Evolutionary conservation across 2,329 filamentous ascomycete genomes (phyloP).

Genomic region (Diplodia sapinea): DNA sequence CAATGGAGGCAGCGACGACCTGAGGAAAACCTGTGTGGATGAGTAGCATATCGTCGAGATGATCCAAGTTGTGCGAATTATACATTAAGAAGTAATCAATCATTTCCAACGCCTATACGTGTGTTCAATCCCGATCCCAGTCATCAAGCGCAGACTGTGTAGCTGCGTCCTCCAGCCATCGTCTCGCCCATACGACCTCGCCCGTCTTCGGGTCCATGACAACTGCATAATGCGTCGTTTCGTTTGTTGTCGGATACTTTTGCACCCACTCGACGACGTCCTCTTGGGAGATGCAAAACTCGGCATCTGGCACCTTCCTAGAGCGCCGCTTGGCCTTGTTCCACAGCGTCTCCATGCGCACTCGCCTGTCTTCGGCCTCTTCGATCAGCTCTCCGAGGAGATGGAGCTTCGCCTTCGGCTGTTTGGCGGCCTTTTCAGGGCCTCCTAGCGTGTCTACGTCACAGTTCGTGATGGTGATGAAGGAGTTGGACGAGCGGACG

Average conservation of each 20-base stretch:
- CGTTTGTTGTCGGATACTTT: constrained; percentile 61
- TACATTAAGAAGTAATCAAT: background rate
- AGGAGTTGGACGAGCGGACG: constrained; percentile 54
- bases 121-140: background rate
- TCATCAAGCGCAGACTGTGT: background rate
- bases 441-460: constrained; percentile 46
- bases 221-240: constrained; percentile 63
- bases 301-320: constrained; percentile 33
- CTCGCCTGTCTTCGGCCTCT: constrained; percentile 45
- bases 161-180: constrained; percentile 32
- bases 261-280: constrained; percentile 57
- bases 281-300: constrained; percentile 39
- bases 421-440: constrained; percentile 31
- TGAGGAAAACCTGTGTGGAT: too few relatives aligned
- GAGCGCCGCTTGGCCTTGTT: constrained; percentile 23
- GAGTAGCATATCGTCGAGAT: too few relatives aligned
- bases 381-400: constrained; percentile 41
- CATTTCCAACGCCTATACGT: background rate
- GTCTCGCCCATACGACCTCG: constrained; percentile 53
- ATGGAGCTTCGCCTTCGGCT: constrained; percentile 16
- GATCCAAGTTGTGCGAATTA: background rate
- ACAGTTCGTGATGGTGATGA: constrained; percentile 65
- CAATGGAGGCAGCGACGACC: background rate
- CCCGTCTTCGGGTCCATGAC: constrained; percentile 63
- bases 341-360: constrained; percentile 43